phyloP scores from a whole-genome alignment of 768 basidiomycete species.

The Saitozyma podzolica region DNA sequence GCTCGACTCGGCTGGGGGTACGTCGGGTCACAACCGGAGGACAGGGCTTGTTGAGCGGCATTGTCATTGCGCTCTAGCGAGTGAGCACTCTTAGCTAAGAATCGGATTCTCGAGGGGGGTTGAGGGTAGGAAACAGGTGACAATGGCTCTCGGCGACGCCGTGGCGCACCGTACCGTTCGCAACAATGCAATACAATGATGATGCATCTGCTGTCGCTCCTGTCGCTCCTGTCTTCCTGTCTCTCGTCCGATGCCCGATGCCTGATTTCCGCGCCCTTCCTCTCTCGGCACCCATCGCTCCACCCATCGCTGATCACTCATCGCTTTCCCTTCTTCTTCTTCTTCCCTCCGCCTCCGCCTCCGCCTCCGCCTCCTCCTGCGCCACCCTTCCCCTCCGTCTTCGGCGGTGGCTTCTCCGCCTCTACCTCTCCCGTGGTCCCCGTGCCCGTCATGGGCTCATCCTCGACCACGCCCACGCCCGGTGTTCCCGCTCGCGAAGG shows the following conservation, averaged over 20 bases:
- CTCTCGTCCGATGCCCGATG: background rate
- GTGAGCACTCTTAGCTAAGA: too few species aligned
- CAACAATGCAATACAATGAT: background rate
- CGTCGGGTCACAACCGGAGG: too few species aligned
- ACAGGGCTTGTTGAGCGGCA: too few species aligned
- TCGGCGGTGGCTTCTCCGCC: conserved; percentile 5
- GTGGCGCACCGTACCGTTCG: background rate
- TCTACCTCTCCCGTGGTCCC: conserved; percentile 9
- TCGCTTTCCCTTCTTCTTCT: conserved; percentile 54
- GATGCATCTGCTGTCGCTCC: background rate
- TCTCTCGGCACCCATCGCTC: background rate
- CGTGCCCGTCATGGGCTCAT: background rate
- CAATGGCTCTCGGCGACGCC: background rate
- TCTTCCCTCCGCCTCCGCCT: conserved; percentile 43
- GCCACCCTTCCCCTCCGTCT: conserved; percentile 5
- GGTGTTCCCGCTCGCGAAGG: conserved; percentile 20
- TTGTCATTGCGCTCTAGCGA: too few species aligned
- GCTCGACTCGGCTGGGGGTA: too few species aligned
- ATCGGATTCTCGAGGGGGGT: too few species aligned
- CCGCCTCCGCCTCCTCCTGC: conserved; percentile 6
- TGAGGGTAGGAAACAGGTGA: too few species aligned
- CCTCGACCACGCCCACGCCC: conserved; percentile 27
- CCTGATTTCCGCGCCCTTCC: too few species aligned
- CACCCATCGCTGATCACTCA: conserved; percentile 9
- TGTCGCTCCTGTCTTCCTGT: background rate